Conservation (phyloP, 2,329 filamentous ascomycete species). For the Aspergillus costaricaensis region DNA sequence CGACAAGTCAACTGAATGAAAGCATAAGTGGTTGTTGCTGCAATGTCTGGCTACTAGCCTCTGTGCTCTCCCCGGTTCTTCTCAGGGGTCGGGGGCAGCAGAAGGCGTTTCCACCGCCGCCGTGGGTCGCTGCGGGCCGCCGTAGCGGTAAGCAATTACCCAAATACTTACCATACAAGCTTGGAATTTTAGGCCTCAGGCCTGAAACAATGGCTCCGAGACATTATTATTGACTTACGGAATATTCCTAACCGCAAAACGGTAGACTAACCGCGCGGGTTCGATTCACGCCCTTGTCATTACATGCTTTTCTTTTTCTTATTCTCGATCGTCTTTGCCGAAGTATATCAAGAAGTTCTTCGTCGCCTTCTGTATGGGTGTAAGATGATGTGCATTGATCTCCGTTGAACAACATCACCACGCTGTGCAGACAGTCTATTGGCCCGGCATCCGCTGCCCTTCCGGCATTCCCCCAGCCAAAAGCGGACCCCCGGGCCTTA, state of each 20-base stretch:
- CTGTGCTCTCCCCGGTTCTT: slow-evolving; percentile 4
- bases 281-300: slow-evolving; percentile 14
- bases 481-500: slow-evolving; percentile 8
- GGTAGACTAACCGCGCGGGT: slow-evolving; percentile 9
- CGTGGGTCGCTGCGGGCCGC: slow-evolving; percentile 31
- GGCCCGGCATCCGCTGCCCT: neutral
- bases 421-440: neutral
- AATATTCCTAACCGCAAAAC: neutral
- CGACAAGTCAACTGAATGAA: neutral
- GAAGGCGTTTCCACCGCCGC: slow-evolving; percentile 15
- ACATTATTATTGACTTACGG: neutral
- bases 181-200: neutral
- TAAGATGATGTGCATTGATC: neutral
- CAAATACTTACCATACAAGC: neutral
- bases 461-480: neutral
- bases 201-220: neutral
- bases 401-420: neutral
- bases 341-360: neutral
- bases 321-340: too few relatives aligned
- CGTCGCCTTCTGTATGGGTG: neutral
- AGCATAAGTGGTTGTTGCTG: neutral
- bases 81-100: slow-evolving; percentile 29
- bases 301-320: neutral
- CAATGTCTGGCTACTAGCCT: neutral
- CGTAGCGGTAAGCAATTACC: slow-evolving; percentile 11